Evolutionary conservation across 352 stramenopile genomes (phyloP), one percentile per base, ranked within the genome.

Genomic region (Globisporangium middletonii): DNA sequence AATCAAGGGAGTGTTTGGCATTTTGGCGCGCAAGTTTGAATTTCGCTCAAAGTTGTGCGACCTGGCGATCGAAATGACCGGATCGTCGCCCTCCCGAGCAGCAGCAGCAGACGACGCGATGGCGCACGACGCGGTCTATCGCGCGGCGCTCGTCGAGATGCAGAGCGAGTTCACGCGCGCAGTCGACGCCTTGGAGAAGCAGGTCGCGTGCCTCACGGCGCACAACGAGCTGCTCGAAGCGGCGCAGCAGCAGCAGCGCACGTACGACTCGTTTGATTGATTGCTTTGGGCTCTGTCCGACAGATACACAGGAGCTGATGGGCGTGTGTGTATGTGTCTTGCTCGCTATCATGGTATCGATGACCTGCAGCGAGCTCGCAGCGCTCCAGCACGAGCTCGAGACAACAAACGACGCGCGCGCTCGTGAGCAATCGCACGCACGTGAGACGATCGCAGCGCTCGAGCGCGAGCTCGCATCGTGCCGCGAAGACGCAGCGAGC

Each of bases 91-190:
- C 33, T 4, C 30, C 30, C 3, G 1, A 35, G 30, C 7, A 35
- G 33, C 33, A 38, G 2, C 33, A 35, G 30, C 30, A 35, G 30
- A 8, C 3, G 30, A 35, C 30, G 30, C 30, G 3, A 35, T 8
- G 7, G 3, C 33, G 4, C 33, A 27, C 50, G 60, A 73, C 28
- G 64, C 65, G 30, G 64, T 77, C 53, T 84, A 87, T 66, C 74
- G 77, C 28, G 68, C 77, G 12, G 48, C 86, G 47, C 28, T 87
- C 60, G 51, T 63, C 55, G 72, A 83, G 64, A 75, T 91, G 63
- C 78, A 86, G 73, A 64, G 54, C 65, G 80, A 89, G 60, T 89
- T 86, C 45, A 28, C 62, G 50, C 73, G 73, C 44, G 73, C 79
- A 0, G 71, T 84, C 8, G 30, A 57, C 23, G 77, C 80, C 33